phyloP scores from a whole-genome alignment of 441 rosid genomes.

The Croton setiger region DNA sequence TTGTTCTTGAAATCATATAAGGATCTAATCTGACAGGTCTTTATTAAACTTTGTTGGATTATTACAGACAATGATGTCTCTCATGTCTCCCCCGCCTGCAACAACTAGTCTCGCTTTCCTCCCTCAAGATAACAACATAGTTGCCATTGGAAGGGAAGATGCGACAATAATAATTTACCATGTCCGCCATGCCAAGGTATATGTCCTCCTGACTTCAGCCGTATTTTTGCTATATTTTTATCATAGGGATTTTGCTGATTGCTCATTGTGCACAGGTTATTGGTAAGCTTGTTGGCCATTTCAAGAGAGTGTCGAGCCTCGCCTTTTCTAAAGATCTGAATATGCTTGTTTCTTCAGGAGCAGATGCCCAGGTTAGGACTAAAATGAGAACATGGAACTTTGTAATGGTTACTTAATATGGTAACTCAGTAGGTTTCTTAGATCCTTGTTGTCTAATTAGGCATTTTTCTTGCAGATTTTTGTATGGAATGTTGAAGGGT shows the following conservation, averaged over 20 bases:
- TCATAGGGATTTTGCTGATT: neutral
- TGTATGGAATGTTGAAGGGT: slow-evolving; percentile 42
- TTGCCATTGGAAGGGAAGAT: slow-evolving; percentile 62
- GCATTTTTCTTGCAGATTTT: slow-evolving; percentile 33
- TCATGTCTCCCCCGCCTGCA: slow-evolving; percentile 59
- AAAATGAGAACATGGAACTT: neutral
- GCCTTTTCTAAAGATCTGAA: slow-evolving; percentile 47
- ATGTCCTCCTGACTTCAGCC: neutral
- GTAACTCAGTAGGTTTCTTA: neutral
- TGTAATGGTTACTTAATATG: neutral
- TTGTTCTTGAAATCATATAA: neutral
- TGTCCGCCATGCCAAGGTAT: slow-evolving; percentile 48
- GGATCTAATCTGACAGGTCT: neutral
- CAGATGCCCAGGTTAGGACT: slow-evolving; percentile 51
- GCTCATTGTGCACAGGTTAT: slow-evolving; percentile 32
- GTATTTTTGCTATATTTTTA: no score
- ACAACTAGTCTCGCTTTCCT: slow-evolving; percentile 56
- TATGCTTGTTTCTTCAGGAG: slow-evolving; percentile 51
- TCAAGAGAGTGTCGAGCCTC: slow-evolving; percentile 44
- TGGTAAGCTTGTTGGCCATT: slow-evolving; percentile 50
- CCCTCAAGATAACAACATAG: slow-evolving; percentile 61
- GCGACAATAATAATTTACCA: slow-evolving; percentile 47
- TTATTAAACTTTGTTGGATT: slow-evolving; percentile 14
- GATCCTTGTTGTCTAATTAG: neutral
- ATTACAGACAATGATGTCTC: slow-evolving; percentile 40